Base-by-base conservation (phyloP, 305 asterid species). In the Solanum hybrid region DNA sequence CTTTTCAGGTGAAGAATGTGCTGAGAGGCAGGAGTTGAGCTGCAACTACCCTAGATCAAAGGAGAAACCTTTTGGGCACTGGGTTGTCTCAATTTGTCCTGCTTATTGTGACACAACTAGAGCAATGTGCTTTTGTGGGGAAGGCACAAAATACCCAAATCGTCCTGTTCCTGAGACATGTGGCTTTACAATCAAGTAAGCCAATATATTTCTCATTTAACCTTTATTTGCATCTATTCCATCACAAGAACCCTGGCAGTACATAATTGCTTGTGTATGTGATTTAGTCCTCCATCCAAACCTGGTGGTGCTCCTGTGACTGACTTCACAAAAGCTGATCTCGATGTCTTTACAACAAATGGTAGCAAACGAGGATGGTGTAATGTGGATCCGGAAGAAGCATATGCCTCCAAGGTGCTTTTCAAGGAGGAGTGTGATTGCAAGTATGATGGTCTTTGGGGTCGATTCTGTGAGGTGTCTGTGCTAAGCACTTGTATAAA, bases 71-170 rank as follows among this genome's bases (percentile, higher is more conserved):
- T 96, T 93, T 86, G 99, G 99, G 64, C 95, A 24, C 27, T 96
- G 99, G 99, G 95, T 97, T 88, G 99, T 97, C 66, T 97, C 99
- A 26, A 96, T 96, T 87, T 97, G 99, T 90, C 72, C 98, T 34
- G 96, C 98, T 87, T 87, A 92, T 93, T 97, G 99, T 26, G 99
- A 97, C 91, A 96, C 95, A 77, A 92, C 97, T 16, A 93, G 98
- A 92, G 99, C 98, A 89, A 95, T 96, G 99, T 97, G 99, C 93
- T 97, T 96, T 90, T 97, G 99, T 90, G 99, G 99, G 87, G 96
- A 96, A 92, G 98, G 99, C 85, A 94, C 99, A 87, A 97, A 94
- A 90, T 96, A 96, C 91, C 99, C 99, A 31, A 94, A 94, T 92
- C 98, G 99, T 75, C 99, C 99, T 79, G 93, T 89, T 89, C 90